Conservation (phyloP, 306 rosid genomes). For the Adenanthera pavonina region DNA sequence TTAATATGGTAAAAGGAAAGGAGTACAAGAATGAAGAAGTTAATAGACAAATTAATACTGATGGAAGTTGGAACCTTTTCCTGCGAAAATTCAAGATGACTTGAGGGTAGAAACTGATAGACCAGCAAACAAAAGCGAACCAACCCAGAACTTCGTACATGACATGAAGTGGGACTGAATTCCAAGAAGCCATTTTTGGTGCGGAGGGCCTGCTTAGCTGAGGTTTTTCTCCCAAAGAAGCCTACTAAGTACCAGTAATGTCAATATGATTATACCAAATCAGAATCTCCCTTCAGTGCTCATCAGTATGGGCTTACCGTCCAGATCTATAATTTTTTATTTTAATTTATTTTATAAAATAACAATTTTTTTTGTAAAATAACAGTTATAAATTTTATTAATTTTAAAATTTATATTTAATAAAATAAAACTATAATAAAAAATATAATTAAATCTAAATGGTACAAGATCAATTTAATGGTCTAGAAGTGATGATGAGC, state of each 20-base stretch:
- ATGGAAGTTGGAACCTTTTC: constrained; percentile 57
- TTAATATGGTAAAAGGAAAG: not conserved
- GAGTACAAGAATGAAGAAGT: not conserved
- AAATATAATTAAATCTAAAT: too few relatives aligned
- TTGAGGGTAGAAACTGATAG: constrained; percentile 84
- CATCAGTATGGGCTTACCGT: too few relatives aligned
- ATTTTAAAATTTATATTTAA: too few relatives aligned
- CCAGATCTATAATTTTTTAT: too few relatives aligned
- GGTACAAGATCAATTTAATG: too few relatives aligned
- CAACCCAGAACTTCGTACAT: constrained; percentile 75
- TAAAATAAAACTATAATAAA: too few relatives aligned
- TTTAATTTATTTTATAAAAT: too few relatives aligned
- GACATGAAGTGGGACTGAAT: constrained; percentile 68
- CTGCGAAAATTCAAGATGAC: constrained; percentile 77
- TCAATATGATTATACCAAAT: not conserved
- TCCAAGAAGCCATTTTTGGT: constrained; percentile 72
- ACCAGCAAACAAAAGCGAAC: constrained; percentile 75
- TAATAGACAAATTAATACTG: too few relatives aligned
- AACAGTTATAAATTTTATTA: too few relatives aligned
- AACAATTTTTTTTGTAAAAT: too few relatives aligned
- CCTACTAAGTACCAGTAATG: not conserved
- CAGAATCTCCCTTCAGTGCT: too few relatives aligned
- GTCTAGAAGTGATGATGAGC: too few relatives aligned
- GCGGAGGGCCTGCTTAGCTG: not conserved
- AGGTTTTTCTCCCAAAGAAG: not conserved